These are phyloP conservation scores for Rhizophagus sp. DNA, from an alignment of 192 early-diverging fungal genomes.

Conservation along the genomic window DNA sequence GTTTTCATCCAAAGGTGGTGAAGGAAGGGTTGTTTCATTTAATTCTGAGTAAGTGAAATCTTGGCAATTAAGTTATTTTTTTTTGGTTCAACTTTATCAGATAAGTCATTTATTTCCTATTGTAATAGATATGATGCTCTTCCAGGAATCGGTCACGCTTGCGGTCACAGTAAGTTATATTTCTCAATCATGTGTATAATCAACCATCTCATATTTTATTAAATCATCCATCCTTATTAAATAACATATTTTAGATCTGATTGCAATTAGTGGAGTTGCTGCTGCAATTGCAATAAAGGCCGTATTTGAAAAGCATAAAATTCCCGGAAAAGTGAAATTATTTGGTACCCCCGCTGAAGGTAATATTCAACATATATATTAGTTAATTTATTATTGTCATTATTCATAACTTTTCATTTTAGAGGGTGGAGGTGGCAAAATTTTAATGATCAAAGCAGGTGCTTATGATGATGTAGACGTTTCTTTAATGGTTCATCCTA, in stretches of 20 bases:
- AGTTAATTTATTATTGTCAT: too few relatives aligned
- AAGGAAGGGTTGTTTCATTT: slow-evolving; percentile 15
- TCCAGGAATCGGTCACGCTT: slow-evolving; percentile 65
- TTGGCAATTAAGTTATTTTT: not conserved
- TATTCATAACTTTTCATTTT: not conserved
- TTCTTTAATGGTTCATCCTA: slow-evolving; percentile 85
- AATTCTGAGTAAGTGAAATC: slow-evolving; percentile 22
- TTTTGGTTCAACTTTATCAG: not conserved
- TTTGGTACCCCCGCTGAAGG: slow-evolving; percentile 81
- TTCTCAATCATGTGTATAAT: not conserved
- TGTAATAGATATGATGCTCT: slow-evolving; percentile 57
- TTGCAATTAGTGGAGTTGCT: slow-evolving; percentile 41
- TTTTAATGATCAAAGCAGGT: slow-evolving; percentile 62
- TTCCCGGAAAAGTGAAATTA: slow-evolving; percentile 64
- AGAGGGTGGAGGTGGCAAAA: slow-evolving; percentile 72
- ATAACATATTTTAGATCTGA: not conserved
- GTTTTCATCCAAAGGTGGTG: slow-evolving; percentile 45
- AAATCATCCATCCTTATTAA: too few relatives aligned
- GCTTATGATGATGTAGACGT: slow-evolving; percentile 72
- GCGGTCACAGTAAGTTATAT: slow-evolving; percentile 55
- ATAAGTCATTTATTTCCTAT: not conserved
- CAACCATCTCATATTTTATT: not conserved
- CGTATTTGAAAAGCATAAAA: slow-evolving; percentile 29
- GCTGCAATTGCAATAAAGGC: slow-evolving; percentile 51
- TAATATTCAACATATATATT: too few relatives aligned